A percentile compares a stretch with the other conserved stretches of the same genome.
phyloP scores from a whole-genome alignment of 805 yeast species.

The Candida sithepensis region DNA sequence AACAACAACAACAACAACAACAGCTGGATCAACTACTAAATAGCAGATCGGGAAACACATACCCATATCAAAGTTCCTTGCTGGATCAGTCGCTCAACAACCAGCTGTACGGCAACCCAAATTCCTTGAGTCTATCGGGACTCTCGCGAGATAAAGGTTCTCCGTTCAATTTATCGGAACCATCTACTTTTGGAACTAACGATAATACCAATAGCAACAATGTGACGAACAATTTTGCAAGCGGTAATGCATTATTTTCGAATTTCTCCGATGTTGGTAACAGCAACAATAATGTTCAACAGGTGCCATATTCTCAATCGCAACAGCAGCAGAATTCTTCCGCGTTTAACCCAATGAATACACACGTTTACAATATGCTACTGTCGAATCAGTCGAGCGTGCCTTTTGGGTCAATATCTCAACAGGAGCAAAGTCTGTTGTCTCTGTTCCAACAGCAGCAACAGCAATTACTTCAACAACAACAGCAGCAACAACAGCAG shows the following conservation, averaged over 20 bases:
- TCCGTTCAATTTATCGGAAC: neutral
- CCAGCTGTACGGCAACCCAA: neutral
- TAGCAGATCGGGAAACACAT: neutral
- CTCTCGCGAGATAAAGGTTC: neutral
- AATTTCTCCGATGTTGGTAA: neutral
- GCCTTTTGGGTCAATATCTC: neutral
- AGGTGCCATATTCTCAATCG: neutral
- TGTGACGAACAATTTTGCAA: neutral
- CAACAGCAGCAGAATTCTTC: neutral
- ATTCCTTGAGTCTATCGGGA: neutral
- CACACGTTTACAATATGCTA: neutral
- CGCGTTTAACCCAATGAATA: neutral
- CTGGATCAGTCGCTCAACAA: neutral
- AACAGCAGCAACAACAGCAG: slow-evolving; percentile 1
- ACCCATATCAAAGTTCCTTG: neutral
- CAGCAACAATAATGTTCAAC: neutral
- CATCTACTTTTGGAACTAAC: neutral
- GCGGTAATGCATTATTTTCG: neutral
- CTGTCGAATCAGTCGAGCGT: neutral
- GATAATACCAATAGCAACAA: neutral
- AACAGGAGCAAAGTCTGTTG: neutral
- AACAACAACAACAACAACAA: neutral
- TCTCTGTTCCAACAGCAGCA: neutral
- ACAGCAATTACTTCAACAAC: neutral
- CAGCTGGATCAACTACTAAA: neutral